These are phyloP conservation scores for Gossypium arboreum DNA, from an alignment of 345 rosid genomes.

Conservation along the genomic window DNA sequence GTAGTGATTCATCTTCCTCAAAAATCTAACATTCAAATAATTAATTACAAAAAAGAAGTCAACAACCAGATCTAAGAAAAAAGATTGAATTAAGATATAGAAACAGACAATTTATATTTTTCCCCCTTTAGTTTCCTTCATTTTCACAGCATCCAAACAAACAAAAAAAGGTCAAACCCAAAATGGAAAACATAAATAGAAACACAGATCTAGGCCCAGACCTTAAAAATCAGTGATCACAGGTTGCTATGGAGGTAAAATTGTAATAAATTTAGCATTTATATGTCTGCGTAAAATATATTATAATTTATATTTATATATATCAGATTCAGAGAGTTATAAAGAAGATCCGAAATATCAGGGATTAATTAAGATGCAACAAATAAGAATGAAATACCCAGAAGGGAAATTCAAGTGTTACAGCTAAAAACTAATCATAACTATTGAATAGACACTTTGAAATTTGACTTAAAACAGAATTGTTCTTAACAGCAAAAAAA, in stretches of 20 bases:
- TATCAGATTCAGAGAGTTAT: neutral
- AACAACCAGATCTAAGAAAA: neutral
- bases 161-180: neutral
- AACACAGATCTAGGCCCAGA: constrained; percentile 24
- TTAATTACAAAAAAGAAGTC: neutral
- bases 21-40: constrained; percentile 26
- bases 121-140: neutral
- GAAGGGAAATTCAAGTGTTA: neutral
- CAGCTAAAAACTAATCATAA: constrained; percentile 26
- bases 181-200: neutral
- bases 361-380: neutral
- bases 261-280: neutral
- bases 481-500: neutral
- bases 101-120: neutral
- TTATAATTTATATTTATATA: too few species aligned
- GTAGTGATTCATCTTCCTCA: constrained; percentile 61
- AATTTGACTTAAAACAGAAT: neutral
- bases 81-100: neutral
- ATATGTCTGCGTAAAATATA: neutral
- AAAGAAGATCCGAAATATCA: neutral
- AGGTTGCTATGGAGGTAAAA: neutral
- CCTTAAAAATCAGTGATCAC: neutral
- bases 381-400: neutral
- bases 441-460: constrained; percentile 13
- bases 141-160: constrained; percentile 3